Conservation (phyloP, 805 yeast genomes). For the Maudiozyma barnettii region DNA sequence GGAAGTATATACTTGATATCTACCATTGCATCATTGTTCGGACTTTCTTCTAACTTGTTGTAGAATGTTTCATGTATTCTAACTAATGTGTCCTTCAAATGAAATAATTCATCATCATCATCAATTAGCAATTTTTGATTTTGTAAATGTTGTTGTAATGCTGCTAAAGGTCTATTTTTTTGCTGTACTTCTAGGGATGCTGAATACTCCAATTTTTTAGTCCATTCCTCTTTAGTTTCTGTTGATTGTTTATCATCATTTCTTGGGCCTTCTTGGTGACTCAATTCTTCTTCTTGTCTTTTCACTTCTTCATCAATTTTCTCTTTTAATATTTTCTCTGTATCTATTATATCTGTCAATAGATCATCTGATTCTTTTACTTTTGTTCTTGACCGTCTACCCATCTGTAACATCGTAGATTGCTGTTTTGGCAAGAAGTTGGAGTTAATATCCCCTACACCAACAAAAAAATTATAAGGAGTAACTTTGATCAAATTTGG, state of each 20-base stretch:
- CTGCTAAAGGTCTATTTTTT: constrained; percentile 75
- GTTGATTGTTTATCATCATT: constrained; percentile 18
- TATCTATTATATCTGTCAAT: constrained; percentile 27
- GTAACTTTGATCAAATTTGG: constrained; percentile 82
- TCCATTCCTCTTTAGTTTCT: constrained; percentile 40
- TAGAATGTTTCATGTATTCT: constrained; percentile 64
- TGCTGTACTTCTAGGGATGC: constrained; percentile 72
- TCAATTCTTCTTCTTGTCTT: constrained; percentile 30
- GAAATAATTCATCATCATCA: constrained; percentile 68
- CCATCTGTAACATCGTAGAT: constrained; percentile 43
- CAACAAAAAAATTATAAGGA: constrained; percentile 93
- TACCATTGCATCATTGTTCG: constrained; percentile 41
- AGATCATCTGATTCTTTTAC: constrained; percentile 27
- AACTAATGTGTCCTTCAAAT: constrained; percentile 51
- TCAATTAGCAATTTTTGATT: constrained; percentile 46
- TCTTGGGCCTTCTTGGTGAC: constrained; percentile 24
- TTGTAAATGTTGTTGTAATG: constrained; percentile 65
- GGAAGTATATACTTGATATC: constrained; percentile 69
- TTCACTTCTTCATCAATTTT: constrained; percentile 27
- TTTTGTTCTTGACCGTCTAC: constrained; percentile 26
- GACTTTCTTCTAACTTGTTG: constrained; percentile 32
- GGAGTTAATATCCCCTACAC: constrained; percentile 94
- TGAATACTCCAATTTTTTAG: constrained; percentile 52
- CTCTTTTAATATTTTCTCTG: constrained; percentile 23
- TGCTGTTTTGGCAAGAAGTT: constrained; percentile 80